phyloP scores from a whole-genome alignment of 495 filamentous ascomycete species.

The Aspergillus incahuasiensis region DNA sequence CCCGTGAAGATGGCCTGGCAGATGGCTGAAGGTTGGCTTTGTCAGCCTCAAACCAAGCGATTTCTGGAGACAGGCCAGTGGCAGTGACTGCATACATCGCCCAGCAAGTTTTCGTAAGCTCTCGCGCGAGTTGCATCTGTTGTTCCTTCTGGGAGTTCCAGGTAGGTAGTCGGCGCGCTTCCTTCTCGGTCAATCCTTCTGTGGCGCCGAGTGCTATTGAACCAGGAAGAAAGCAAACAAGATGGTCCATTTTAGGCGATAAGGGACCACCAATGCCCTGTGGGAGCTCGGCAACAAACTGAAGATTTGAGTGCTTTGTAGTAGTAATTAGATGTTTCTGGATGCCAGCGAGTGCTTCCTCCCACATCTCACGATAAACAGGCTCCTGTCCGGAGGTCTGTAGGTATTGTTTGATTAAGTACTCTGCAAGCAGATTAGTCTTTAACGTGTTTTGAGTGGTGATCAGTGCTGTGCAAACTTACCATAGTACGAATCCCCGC shows the following conservation, averaged over 20 bases:
- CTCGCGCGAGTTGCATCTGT: conserved; percentile 76
- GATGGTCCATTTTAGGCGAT: conserved; percentile 92
- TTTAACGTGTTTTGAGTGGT: not conserved
- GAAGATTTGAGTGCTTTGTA: conserved; percentile 70
- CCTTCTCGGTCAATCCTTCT: conserved; percentile 63
- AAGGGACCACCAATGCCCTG: conserved; percentile 59
- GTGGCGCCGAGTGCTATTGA: conserved; percentile 91
- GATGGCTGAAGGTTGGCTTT: conserved; percentile 25
- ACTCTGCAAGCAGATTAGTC: conserved; percentile 49
- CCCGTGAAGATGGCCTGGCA: conserved; percentile 24
- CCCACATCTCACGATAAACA: conserved; percentile 87
- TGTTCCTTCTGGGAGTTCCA: conserved; percentile 80
- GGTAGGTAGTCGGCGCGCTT: conserved; percentile 60
- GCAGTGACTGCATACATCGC: conserved; percentile 85
- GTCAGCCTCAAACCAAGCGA: conserved; percentile 76
- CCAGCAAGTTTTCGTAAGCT: conserved; percentile 95
- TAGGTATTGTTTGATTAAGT: conserved; percentile 92
- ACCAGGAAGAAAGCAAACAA: conserved; percentile 96
- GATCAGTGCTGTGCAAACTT: conserved; percentile 6
- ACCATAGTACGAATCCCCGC: conserved; percentile 94
- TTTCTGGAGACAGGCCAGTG: conserved; percentile 87
- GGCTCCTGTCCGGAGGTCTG: conserved; percentile 85
- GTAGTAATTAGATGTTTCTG: conserved; percentile 89
- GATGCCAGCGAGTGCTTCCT: conserved; percentile 76
- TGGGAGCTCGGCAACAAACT: conserved; percentile 81